Conservation (phyloP, 768 basidiomycete species). For the Boletus sensibilis region DNA sequence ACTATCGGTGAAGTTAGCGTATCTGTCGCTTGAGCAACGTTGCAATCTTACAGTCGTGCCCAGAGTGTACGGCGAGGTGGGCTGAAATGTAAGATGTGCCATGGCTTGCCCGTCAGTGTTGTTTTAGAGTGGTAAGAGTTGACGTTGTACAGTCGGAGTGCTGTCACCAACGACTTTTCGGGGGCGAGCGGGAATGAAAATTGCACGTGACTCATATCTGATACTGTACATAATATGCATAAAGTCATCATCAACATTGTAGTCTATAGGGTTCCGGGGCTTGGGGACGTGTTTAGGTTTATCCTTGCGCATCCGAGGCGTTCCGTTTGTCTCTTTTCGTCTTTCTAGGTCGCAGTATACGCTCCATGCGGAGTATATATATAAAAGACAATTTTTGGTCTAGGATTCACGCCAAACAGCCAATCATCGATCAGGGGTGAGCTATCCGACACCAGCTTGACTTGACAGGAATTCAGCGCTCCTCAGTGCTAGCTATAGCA, state of each 20-base stretch:
- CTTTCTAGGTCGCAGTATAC: background rate
- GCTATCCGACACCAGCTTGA: background rate
- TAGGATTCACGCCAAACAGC: background rate
- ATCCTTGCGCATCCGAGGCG: background rate
- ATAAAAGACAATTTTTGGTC: background rate
- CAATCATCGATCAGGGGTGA: background rate
- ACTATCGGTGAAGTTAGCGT: constrained; percentile 31
- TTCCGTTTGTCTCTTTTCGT: background rate
- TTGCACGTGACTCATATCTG: constrained; percentile 18
- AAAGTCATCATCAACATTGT: too few relatives aligned
- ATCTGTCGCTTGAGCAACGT: background rate
- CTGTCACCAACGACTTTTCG: background rate
- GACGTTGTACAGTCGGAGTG: background rate
- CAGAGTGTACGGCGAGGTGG: constrained; percentile 38
- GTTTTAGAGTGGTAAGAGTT: background rate
- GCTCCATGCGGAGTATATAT: background rate
- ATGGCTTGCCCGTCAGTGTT: constrained; percentile 28
- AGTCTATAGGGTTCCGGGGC: background rate
- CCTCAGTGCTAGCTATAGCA: background rate
- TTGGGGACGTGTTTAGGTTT: background rate
- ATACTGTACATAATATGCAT: too few relatives aligned
- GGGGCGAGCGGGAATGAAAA: constrained; percentile 13
- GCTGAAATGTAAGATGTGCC: constrained; percentile 43
- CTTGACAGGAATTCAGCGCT: background rate
- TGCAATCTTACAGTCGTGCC: constrained; percentile 39